Evolutionary conservation across 1,139 yeast species (phyloP), one percentile per base, ranked within the genome.

Genomic region (Pneumocystis murina): DNA sequence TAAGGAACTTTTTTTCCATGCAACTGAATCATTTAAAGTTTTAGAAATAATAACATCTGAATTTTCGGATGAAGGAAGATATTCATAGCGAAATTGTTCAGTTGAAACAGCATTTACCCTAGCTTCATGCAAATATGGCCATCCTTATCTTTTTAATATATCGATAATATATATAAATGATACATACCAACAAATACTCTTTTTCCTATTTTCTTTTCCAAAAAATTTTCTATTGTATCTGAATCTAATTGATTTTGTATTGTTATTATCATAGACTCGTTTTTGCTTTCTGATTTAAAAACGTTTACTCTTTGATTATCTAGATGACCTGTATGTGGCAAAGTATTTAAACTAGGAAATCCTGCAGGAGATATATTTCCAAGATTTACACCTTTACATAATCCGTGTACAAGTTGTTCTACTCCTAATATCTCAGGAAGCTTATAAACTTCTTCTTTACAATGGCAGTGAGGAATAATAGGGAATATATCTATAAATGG

Each of bases 101-200:
- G 87, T 92, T 61, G 79, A 75, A 7, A 92, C 82, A 57, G 82
- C 80, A 17, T 84, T 78, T 59, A 92, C 83, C 70, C 82, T 83
- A 30, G 91, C 87, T 74, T 92, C 97, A 68, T 85, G 81, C 69
- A 92, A 77, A 72, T 84, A 89, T 36, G 99, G 99, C 94, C 96
- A 92, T 69, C 85, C 60, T 58, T 38, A 58, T 17, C 20, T 28
- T 20, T 20, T 58, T 24, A 58, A 58, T 58, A 58, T 38, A 12
- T 30, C 3, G 24, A 28, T 48, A 48, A 20, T 48, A 48, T 48
- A 40, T 6, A 58, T 20, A 20, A 3, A 58, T 6, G n/a, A 17
- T 2, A 38, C 14, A 58, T 58, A 58, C 60, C 84, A 20, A 87
- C 82, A 72, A 84, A 90, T 8, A 87, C 86, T 63, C 82, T 75